phyloP scores from a whole-genome alignment of 2,329 filamentous ascomycete species.

The Whalleya microplaca region DNA sequence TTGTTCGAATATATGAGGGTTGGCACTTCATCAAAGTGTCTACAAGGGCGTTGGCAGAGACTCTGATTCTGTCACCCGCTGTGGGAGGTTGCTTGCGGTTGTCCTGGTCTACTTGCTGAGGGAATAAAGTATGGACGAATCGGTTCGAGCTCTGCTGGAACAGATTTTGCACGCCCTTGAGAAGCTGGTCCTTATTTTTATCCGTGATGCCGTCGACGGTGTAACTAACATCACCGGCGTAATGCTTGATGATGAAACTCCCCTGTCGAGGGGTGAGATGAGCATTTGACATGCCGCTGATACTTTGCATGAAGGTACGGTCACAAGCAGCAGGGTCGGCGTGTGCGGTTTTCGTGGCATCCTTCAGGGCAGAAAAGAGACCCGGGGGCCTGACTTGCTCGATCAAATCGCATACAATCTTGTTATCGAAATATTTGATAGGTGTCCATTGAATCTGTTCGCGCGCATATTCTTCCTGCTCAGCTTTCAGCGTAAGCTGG shows the following conservation, averaged over 20 bases:
- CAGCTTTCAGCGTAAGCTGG: slow-evolving; percentile 91
- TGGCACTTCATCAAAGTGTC: slow-evolving; percentile 96
- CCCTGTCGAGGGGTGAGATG: slow-evolving; percentile 92
- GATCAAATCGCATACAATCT: slow-evolving; percentile 96
- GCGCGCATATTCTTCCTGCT: slow-evolving; percentile 94
- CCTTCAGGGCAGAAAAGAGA: slow-evolving; percentile 94
- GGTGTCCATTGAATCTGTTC: slow-evolving; percentile 99
- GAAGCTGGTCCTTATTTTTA: slow-evolving; percentile 97
- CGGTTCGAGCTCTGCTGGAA: slow-evolving; percentile 81
- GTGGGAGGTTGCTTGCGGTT: slow-evolving; percentile 93
- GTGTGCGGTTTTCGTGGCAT: slow-evolving; percentile 97
- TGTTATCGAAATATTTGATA: slow-evolving; percentile 99
- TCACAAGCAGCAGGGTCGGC: slow-evolving; percentile 94
- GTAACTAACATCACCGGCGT: slow-evolving; percentile 95
- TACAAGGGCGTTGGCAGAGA: slow-evolving; percentile 92
- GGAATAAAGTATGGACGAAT: slow-evolving; percentile 89
- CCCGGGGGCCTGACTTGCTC: slow-evolving; percentile 89
- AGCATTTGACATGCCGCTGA: slow-evolving; percentile 88
- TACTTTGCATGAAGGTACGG: slow-evolving; percentile 89
- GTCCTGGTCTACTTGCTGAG: slow-evolving; percentile 90
- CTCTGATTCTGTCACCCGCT: slow-evolving; percentile 93
- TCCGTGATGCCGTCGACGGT: slow-evolving; percentile 96
- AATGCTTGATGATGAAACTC: slow-evolving; percentile 98
- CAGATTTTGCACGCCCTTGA: slow-evolving; percentile 91
- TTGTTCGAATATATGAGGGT: slow-evolving; percentile 97